phyloP scores from a whole-genome alignment of 805 yeast species.

The Kuraishia floccosa region DNA sequence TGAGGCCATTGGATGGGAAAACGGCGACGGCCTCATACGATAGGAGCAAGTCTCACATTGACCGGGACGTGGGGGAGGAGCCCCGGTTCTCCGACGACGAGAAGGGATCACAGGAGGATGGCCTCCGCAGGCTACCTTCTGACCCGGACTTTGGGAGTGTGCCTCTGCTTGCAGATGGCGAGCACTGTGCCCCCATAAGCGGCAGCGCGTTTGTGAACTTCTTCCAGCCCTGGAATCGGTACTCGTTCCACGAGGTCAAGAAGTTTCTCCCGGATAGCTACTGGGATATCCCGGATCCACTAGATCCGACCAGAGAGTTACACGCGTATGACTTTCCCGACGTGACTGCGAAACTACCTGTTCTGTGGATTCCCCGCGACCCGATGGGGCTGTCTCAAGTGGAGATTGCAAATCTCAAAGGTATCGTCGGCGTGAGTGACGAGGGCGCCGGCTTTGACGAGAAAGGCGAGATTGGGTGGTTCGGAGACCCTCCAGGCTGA shows the following conservation, averaged over 20 bases:
- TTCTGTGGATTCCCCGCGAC: slow-evolving; percentile 90
- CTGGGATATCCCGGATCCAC: slow-evolving; percentile 33
- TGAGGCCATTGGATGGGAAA: slow-evolving; percentile 69
- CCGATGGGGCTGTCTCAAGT: slow-evolving; percentile 67
- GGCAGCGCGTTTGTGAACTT: slow-evolving; percentile 25
- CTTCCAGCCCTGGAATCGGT: slow-evolving; percentile 43
- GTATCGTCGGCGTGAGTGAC: slow-evolving; percentile 53
- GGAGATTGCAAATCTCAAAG: slow-evolving; percentile 44
- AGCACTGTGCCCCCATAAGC: slow-evolving; percentile 12
- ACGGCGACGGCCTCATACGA: slow-evolving; percentile 49
- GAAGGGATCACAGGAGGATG: not conserved
- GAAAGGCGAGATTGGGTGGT: slow-evolving; percentile 34
- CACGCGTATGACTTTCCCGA: slow-evolving; percentile 76
- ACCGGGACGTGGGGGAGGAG: slow-evolving; percentile 1
- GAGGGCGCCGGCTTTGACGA: slow-evolving; percentile 50
- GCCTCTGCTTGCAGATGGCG: slow-evolving; percentile 69
- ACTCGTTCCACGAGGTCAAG: slow-evolving; percentile 35
- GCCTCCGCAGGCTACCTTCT: not conserved
- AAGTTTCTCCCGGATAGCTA: slow-evolving; percentile 48
- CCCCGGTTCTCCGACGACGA: slow-evolving; percentile 4
- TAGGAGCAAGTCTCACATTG: slow-evolving; percentile 3
- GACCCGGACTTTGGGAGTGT: slow-evolving; percentile 10
- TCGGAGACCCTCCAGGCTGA: slow-evolving; percentile 49
- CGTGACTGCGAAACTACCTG: slow-evolving; percentile 54
- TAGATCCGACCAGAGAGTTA: slow-evolving; percentile 29